phyloP scores from a whole-genome alignment of 768 basidiomycete species.

The Omphalotus guepiniiformis region DNA sequence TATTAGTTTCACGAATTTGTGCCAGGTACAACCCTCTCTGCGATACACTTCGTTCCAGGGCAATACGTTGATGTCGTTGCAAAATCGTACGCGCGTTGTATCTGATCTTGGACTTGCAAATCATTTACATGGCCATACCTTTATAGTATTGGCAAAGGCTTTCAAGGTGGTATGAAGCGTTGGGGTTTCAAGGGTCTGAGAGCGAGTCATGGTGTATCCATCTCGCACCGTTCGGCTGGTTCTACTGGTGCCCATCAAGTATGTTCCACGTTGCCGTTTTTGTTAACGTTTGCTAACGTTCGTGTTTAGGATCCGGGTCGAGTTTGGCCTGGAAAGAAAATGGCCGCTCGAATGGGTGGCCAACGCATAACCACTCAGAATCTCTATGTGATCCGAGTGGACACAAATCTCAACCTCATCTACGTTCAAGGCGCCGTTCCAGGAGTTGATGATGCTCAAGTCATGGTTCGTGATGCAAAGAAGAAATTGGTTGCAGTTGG shows the following conservation, averaged over 20 bases:
- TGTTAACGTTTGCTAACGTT: constrained; percentile 2
- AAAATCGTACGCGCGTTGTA: constrained; percentile 64
- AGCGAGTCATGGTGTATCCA: constrained; percentile 94
- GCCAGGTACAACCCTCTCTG: constrained; percentile 82
- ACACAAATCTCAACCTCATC: constrained; percentile 79
- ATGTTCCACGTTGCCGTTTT: constrained; percentile 15
- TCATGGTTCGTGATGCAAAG: constrained; percentile 84
- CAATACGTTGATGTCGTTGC: constrained; percentile 92
- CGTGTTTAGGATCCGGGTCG: constrained; percentile 83
- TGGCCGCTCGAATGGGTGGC: constrained; percentile 92
- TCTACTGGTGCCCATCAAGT: constrained; percentile 96
- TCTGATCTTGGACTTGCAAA: neutral
- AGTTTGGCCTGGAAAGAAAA: constrained; percentile 96
- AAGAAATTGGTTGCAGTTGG: constrained; percentile 71
- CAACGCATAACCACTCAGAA: constrained; percentile 82
- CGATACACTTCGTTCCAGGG: constrained; percentile 94
- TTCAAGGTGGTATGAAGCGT: constrained; percentile 95
- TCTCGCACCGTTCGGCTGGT: constrained; percentile 90
- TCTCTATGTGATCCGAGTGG: constrained; percentile 83
- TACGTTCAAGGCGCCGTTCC: constrained; percentile 92
- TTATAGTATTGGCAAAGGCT: constrained; percentile 90
- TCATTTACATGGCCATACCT: too few relatives aligned
- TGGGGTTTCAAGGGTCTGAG: constrained; percentile 90
- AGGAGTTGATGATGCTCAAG: constrained; percentile 83
- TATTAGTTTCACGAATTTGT: neutral